Evolutionary conservation across 306 rosid genomes (phyloP), one percentile per base, ranked within the genome.

Genomic region (Trifolium subterraneum): DNA sequence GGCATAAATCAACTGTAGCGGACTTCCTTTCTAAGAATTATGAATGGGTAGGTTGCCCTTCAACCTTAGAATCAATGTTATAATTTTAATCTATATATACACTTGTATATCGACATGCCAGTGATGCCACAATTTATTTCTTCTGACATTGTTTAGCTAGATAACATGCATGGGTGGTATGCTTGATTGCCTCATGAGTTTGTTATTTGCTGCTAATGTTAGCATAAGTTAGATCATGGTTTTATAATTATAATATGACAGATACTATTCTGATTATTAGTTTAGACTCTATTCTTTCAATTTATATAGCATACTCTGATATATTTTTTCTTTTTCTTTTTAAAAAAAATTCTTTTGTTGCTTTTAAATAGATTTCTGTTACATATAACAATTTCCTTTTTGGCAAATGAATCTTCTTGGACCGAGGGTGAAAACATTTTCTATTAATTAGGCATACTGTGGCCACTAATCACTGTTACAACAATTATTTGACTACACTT

Each of bases 1-100:
- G 99, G 83, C 99, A 94, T 84, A 94, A 94, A 82, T 92, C 99
- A 29, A 94, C 99, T 6, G 99, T 94, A 71, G 92, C 99, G 2
- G 99, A 88, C 14, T 94, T 92, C 68, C 97, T 94, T 44, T 90
- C 97, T 76, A 92, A 87, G 74, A 94, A 94, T 68, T 94, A 94
- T 82, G 99, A 92, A 80, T 92, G 99, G 99, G 98, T 90, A 79
- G 63, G 82, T 70, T 73, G 20, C 63, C 39, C 45, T 71, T 79
- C 79, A 66, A 64, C 27, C 60, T 2, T 38, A 44, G 74, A 31
- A 47, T 50, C 41, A 77, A 44, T 50, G 25, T 76, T 39, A 20
- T 29, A 35, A 13, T 48, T 60, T 79, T 47, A 51, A 61, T 71
- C 25, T 22, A 19, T 75, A 25, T 64, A 56, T 33, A n/a, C 38